These are phyloP conservation scores for Suhomyces xylopsoci DNA, from an alignment of 805 yeast genomes.

Conservation along the genomic window DNA sequence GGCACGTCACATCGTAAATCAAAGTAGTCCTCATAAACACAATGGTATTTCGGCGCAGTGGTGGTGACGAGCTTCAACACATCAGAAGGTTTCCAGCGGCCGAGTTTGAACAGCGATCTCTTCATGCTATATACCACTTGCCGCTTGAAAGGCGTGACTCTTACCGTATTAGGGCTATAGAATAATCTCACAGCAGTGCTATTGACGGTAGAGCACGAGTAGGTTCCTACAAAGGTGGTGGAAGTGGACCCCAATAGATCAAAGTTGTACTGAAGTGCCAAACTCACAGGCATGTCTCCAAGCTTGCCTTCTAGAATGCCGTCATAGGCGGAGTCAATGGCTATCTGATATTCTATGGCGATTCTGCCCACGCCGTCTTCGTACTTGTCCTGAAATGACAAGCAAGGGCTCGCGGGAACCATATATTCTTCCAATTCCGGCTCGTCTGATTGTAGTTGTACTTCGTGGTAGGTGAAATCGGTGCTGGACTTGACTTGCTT, in stretches of 20 bases:
- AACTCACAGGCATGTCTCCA: neutral
- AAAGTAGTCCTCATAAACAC: constrained; percentile 15
- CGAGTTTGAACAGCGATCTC: neutral
- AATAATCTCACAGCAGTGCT: constrained; percentile 16
- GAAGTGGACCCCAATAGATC: constrained; percentile 3
- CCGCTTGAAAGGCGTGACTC: constrained; percentile 8
- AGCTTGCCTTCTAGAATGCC: neutral
- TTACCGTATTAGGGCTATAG: constrained; percentile 13
- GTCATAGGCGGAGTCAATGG: neutral
- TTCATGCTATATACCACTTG: constrained; percentile 6
- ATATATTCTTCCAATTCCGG: neutral
- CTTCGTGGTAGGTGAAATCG: constrained; percentile 4
- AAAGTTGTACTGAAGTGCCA: constrained; percentile 5
- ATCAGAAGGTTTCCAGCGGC: neutral
- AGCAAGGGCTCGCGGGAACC: constrained; percentile 3
- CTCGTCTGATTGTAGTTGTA: neutral
- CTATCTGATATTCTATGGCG: neutral
- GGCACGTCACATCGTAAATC: constrained; percentile 13
- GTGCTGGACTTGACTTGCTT: neutral
- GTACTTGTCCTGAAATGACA: constrained; percentile 5
- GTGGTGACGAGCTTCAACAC: constrained; percentile 8
- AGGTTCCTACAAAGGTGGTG: constrained; percentile 10
- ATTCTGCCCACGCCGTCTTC: neutral
- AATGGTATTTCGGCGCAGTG: constrained; percentile 14
- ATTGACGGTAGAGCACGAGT: constrained; percentile 15